Evolutionary conservation across 2,329 filamentous ascomycete genomes (phyloP).

Genomic region (Nemania bipapillata): DNA sequence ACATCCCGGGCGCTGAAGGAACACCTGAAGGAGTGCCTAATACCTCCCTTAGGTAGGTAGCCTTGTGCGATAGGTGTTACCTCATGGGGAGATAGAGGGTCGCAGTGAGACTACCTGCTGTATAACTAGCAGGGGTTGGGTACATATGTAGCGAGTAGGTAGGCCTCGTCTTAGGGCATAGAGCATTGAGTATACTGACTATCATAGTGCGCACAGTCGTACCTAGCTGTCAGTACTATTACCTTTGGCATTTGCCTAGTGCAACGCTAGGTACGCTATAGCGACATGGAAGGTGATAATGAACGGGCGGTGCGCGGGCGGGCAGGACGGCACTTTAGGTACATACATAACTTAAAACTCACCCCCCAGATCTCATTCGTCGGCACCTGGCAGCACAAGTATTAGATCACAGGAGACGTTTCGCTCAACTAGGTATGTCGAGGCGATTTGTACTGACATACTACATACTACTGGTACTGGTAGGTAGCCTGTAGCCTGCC

Average conservation of each 20-base stretch:
- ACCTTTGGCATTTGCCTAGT: not conserved
- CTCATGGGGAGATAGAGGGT: not conserved
- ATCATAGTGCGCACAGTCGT: not conserved
- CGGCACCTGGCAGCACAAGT: slow-evolving; percentile 10
- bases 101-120: not conserved
- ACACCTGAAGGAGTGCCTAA: too few relatives aligned
- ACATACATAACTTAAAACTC: not conserved
- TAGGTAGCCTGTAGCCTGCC: too few relatives aligned
- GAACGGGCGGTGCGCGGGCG: not conserved
- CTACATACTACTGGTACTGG: not conserved
- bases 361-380: not conserved
- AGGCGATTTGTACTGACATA: not conserved
- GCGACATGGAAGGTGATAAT: not conserved
- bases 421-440: slow-evolving; percentile 22
- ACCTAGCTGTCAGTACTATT: not conserved
- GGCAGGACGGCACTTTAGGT: not conserved
- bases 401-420: slow-evolving; percentile 15
- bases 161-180: not conserved
- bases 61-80: not conserved
- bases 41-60: not conserved
- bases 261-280: not conserved
- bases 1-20: not conserved
- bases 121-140: not conserved
- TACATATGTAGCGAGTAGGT: not conserved
- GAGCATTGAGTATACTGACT: not conserved